Base-by-base conservation (phyloP, 1,284 basidiomycete genomes). In the Pterula multifida region DNA sequence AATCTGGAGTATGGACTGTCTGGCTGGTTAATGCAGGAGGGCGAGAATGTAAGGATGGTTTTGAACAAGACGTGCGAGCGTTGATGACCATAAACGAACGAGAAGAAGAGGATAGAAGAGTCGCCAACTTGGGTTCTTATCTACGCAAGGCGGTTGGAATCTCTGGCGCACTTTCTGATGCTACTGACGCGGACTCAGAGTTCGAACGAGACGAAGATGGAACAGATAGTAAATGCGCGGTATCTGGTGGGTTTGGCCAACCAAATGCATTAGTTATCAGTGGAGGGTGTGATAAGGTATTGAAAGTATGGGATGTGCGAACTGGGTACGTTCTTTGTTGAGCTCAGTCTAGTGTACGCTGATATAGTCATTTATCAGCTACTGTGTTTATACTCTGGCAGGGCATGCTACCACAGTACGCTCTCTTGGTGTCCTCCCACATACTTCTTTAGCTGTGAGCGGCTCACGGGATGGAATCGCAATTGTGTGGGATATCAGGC, bases 1-100 rank as follows among this genome's bases (percentile, higher is more conserved):
- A 86, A 17, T 71, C 76, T 6, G 95, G 95, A 9, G 93, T 98
- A 0, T 98, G 95, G 95, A 86, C 89, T 13, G 77, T 98, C 9
- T 81, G 85, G 48, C 73, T 98, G 32, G 80, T 85, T 49, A 73
- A 71, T 48, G 67, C 63, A 17, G 71, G 71, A 6, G 75, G 76
- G 2, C 61, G 63, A 56, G 54, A n/a, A 57, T 32, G 49, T 53
- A 47, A 50, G 44, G 15, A 25, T 51, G 49, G 42, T 24, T 42
- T 45, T 25, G 36, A 26, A 48, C 3, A 23, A 4, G 19, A 32
- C 39, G 6, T 2, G 35, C 21, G 50, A 44, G 47, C 35, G 25
- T 35, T 3, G 4, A 42, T 42, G 39, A 42, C 39, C 4, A 6
- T 46, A 45, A 45, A 52, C 54, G 56, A n/a, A 60, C 63, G 48